Base-by-base conservation (phyloP, 441 rosid species). In the Arabidopsis lyrata region DNA sequence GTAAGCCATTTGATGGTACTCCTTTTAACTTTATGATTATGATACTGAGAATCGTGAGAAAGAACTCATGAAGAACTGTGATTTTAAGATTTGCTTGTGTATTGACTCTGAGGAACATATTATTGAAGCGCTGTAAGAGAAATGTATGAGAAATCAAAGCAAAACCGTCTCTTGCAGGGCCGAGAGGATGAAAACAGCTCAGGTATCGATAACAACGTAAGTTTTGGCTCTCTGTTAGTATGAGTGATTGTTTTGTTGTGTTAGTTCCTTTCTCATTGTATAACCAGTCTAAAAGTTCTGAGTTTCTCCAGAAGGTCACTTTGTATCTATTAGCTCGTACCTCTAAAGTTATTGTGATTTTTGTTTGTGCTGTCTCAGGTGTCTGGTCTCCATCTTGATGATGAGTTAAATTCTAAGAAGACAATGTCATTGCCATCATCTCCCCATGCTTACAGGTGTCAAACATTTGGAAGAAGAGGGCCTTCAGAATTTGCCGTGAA, bases 341-440 rank as follows among this genome's bases (percentile, higher is more conserved):
- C 35, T 24, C 55, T 64, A 48, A 71, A 35, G 59, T 53, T 59
- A 4, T 65, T 71, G 68, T 71, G 61, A 54, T 75, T 44, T 44
- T 58, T 29, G 47, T 34, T 72, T 71, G 73, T 58, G 50, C 57
- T 74, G 22, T 72, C 70, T 70, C 79, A 95, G 98, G 88, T 82
- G 63, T 73, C 90, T 61, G 81, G 84, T 79, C 85, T 86, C 18
- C 83, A 66, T 80, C 81, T 87, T 72, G 85, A 81, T 77, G 87
- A 80, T 78, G 87, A 47, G 57, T 35, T 83, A 75, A 83, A 85
- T 78, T 86, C 99, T 68, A 94, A 90, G 75, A 96, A 87, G 84
- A 95, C 99, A 74, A 90, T 90, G 62, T 96, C 99, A 44, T 76
- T 96, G 78, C 99, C 99, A 52, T 90, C 99, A 44, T 94, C 99